Base-by-base conservation (phyloP, 1,284 basidiomycete species). In the Cryptococcus sp. region DNA sequence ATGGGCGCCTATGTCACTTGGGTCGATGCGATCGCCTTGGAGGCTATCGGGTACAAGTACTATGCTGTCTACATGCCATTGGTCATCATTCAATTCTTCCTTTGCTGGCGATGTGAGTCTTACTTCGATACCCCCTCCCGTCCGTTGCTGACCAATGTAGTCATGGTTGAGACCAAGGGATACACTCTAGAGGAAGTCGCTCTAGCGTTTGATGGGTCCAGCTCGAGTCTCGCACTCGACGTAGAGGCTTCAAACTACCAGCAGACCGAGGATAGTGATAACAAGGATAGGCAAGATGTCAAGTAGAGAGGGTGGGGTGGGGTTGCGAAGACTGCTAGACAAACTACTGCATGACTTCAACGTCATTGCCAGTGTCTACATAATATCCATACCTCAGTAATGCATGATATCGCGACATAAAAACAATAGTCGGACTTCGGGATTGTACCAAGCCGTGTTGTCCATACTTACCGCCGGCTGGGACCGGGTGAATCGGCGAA, bases 211-310 rank as follows among this genome's bases (percentile, higher is more conserved):
- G 72, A 73, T 37, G 61, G 63, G n/a, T 37, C 43, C 18, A 34
- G 32, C 32, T 34, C 32, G 32, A 34, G 32, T 34, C 16, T 18
- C 16, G 16, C n/a, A 7, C 16, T 13, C 46, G 34, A 31, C 62
- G 22, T 41, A 13, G 5, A 21, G 7, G 34, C 16, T 1, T 45
- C 34, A 16, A 25, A 22, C 3, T 52, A 55, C 10, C 63, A 86
- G n/a, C 72, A 62, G 0, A 53, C 66, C 2, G 76, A 81, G 1
- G 85, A 88, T 62, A 71, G 87, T 22, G 80, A 49, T 4, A 61
- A 70, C 3, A 71, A n/a, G n/a, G n/a, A n/a, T n/a, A n/a, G n/a
- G n/a, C n/a, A n/a, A n/a, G n/a, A n/a, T n/a, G n/a, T n/a, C n/a
- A n/a, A n/a, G n/a, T n/a, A n/a, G n/a, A n/a, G n/a, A n/a, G n/a